phyloP scores from a whole-genome alignment of 2,329 filamentous ascomycete species.

The Ophiostoma ips region DNA sequence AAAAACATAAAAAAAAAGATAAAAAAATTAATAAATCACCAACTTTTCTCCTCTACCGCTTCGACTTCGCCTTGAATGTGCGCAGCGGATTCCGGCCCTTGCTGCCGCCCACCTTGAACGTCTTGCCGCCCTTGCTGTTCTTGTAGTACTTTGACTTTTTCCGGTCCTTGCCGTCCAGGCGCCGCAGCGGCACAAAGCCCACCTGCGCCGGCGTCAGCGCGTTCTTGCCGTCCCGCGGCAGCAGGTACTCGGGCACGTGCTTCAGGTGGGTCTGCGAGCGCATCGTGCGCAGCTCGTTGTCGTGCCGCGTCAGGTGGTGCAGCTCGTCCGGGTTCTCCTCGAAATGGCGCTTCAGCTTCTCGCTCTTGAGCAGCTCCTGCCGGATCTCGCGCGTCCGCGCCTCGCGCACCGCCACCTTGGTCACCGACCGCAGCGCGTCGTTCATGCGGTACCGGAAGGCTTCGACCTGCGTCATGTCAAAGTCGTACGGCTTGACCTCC shows the following conservation, averaged over 20 bases:
- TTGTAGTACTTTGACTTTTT: constrained; percentile 33
- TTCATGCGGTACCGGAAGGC: constrained; percentile 91
- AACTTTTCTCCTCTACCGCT: constrained; percentile 1
- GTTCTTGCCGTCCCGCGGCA: constrained; percentile 64
- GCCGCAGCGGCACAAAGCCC: constrained; percentile 60
- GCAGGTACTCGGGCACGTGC: constrained; percentile 84
- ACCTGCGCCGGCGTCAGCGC: constrained; percentile 50
- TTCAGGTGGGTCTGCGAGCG: constrained; percentile 79
- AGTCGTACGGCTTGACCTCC: constrained; percentile 77
- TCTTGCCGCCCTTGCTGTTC: constrained; percentile 32
- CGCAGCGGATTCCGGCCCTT: constrained; percentile 12
- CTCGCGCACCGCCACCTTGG: constrained; percentile 77
- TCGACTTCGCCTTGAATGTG: constrained; percentile 12
- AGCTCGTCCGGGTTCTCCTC: constrained; percentile 92
- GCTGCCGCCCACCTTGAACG: constrained; percentile 4
- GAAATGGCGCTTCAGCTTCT: constrained; percentile 90
- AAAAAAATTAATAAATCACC: not conserved
- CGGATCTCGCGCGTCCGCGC: constrained; percentile 77
- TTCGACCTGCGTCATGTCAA: constrained; percentile 88
- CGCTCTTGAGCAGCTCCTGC: constrained; percentile 80
- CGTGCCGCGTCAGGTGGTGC: constrained; percentile 66
- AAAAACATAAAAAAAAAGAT: not conserved
- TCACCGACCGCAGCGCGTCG: constrained; percentile 81
- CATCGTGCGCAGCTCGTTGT: constrained; percentile 72
- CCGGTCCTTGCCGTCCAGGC: constrained; percentile 36